Evolutionary conservation across 768 basidiomycete species (phyloP), one percentile per base, ranked within the genome.

Genomic region (Lentinula detonsa): DNA sequence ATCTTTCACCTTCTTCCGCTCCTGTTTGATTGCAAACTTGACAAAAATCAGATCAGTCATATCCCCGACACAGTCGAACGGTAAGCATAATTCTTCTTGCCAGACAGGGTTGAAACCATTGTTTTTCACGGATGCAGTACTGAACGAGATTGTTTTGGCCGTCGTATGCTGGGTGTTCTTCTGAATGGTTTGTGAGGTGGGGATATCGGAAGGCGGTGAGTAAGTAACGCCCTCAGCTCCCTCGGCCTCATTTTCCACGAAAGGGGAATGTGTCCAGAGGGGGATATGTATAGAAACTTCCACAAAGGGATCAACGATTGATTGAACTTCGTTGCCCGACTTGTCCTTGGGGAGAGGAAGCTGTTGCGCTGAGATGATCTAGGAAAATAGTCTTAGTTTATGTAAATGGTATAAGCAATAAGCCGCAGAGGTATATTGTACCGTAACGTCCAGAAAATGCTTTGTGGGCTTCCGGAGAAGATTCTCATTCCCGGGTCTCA

Each of bases 101-200:
- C 95, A 98, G 1, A 84, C 74, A 0, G 96, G 96, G 71, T 97
- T 97, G 76, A 96, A 95, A 0, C 95, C 93, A 68, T 95, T 96
- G 70, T 92, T 88, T 73, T 84, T 85, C 60, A 95, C 84, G 0
- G 81, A 75, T 18, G 73, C 74, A 4, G 93, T 96, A 43, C 81
- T 80, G 57, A 71, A 71, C 4, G 79, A 78, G n/a, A 87, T 71
- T 3, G 80, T 77, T 23, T 79, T 75, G 34, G 79, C 78, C 4
- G 78, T 49, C 15, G 59, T 60, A 10, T 49, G 50, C 35, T 50
- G 34, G 16, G 37, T 28, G 34, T 18, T 48, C 46, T 48, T 48
- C 46, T 16, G 21, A 8, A 13, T 16, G 42, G 18, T 9, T 2
- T 28, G 46, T 16, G 55, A 37, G 5, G 55, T 39, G 21, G 59